Percentiles rank a stretch among this genome's conserved stretches.
Evolutionary conservation across 176 grass and related monocot species (phyloP).

Genomic region (Poa pratensis): DNA sequence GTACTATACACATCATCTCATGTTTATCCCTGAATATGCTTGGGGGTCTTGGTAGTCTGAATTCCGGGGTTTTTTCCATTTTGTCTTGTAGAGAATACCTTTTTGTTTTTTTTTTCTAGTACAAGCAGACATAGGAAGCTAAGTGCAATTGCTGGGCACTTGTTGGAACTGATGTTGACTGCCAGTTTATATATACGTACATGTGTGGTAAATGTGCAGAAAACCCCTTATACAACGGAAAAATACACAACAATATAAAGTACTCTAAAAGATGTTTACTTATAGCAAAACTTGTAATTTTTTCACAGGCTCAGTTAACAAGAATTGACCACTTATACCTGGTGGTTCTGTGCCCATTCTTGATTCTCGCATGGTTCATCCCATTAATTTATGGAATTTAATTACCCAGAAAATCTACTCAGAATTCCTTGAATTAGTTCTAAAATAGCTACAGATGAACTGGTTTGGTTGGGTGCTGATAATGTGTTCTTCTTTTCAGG

Average conservation of each 20-base stretch:
- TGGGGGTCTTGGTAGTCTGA: background rate
- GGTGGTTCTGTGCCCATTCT: background rate
- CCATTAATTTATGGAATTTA: slow-evolving; percentile 17
- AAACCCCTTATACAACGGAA: no score
- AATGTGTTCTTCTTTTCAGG: slow-evolving; percentile 50
- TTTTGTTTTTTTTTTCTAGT: slow-evolving; percentile 8
- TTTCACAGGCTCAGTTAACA: background rate
- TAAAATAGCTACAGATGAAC: slow-evolving; percentile 8
- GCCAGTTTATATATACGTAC: no score
- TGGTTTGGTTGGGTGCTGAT: slow-evolving; percentile 25
- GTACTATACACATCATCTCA: background rate
- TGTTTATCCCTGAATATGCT: slow-evolving; percentile 11
- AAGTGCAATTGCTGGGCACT: slow-evolving; percentile 10
- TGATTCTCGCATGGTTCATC: slow-evolving; percentile 17
- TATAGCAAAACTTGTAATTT: background rate
- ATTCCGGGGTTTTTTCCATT: background rate
- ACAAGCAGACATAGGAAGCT: slow-evolving; percentile 16
- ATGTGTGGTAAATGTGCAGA: no score
- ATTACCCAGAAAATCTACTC: slow-evolving; percentile 2
- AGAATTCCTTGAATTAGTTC: background rate
- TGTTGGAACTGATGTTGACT: slow-evolving; percentile 19
- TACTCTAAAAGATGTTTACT: background rate
- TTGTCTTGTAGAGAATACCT: background rate
- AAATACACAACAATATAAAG: no score
- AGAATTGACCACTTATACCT: background rate